Evolutionary conservation across 2,329 filamentous ascomycete species (phyloP), one percentile per base, ranked within the genome.

Genomic region (Aspergillus nomiae): DNA sequence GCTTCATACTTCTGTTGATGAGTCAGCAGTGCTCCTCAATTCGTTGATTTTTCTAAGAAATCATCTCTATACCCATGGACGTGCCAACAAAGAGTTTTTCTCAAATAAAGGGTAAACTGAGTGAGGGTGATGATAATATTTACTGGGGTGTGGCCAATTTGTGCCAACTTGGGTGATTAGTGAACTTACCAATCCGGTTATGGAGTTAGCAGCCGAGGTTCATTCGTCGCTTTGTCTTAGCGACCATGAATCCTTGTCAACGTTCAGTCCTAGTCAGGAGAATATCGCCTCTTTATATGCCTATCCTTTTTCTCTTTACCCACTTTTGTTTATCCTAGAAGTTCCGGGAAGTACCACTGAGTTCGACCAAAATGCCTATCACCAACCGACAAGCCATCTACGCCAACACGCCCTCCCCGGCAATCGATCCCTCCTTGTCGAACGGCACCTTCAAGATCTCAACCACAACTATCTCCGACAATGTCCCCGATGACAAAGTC

Each of bases 401-500:
- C 65, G 71, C 70, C 62, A 76, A 74, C 26, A 62, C 72, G 8
- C 77, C 77, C 4, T 68, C 67, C 5, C 71, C 74, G 34, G 72
- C 75, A 21, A 78, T 78, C 61, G 65, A 78, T 60, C 76, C 76
- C n/a, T 75, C 75, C 19, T 67, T 78, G 16, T 64, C 61, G 41
- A 67, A 54, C 38, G 77, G 76, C 55, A 78, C 77, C 56, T 78
- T 78, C 66, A 71, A 70, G 45, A 61, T 78, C 11, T 71, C 70
- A 51, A 72, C 72, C n/a, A 63, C 66, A 54, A 59, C 70, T 54
- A 65, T 70, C 56, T 64, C 71, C 24, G 69, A 71, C 54, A 62
- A 73, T 69, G 69, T 77, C 16, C 74, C 75, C 11, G 65, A 74
- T 80, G 88, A 88, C 67, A 79, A 92, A 72, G 81, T 92, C 60